phyloP scores from a whole-genome alignment of 257 asterid species.

The Solanum commersonii region DNA sequence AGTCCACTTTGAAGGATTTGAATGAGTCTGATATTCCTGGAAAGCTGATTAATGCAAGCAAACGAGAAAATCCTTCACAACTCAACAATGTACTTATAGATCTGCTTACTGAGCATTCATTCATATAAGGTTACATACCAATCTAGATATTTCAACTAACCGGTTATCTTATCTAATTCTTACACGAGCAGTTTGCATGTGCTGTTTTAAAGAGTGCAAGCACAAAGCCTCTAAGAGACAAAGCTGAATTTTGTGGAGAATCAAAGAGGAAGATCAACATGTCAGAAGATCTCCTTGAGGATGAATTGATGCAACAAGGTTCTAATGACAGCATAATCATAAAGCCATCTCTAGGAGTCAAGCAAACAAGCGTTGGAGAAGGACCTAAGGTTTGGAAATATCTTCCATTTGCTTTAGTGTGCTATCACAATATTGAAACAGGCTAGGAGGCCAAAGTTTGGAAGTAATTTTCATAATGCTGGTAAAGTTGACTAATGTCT shows the following conservation, averaged over 20 bases:
- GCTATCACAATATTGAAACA: background rate
- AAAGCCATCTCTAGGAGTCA: conserved; percentile 1
- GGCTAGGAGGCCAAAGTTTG: background rate
- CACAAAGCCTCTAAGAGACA: background rate
- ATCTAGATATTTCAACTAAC: background rate
- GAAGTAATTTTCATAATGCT: background rate
- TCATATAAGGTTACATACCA: background rate
- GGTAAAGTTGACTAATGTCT: background rate
- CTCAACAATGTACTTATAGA: conserved; percentile 10
- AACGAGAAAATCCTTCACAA: background rate
- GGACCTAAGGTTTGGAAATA: conserved; percentile 18
- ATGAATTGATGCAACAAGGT: background rate
- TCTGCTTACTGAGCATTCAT: background rate
- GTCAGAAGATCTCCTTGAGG: conserved; percentile 3
- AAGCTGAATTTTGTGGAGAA: conserved; percentile 10
- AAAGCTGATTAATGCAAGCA: conserved; percentile 5
- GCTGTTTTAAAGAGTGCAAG: conserved; percentile 12
- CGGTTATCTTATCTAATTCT: background rate
- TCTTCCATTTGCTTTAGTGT: background rate
- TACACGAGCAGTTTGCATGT: conserved; percentile 11
- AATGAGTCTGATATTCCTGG: background rate
- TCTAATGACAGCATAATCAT: conserved; percentile 8
- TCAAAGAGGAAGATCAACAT: background rate
- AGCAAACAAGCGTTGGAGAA: conserved; percentile 6
- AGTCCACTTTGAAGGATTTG: conserved; percentile 1